phyloP scores from a whole-genome alignment of 768 basidiomycete species.

The Termitomyces sp. region DNA sequence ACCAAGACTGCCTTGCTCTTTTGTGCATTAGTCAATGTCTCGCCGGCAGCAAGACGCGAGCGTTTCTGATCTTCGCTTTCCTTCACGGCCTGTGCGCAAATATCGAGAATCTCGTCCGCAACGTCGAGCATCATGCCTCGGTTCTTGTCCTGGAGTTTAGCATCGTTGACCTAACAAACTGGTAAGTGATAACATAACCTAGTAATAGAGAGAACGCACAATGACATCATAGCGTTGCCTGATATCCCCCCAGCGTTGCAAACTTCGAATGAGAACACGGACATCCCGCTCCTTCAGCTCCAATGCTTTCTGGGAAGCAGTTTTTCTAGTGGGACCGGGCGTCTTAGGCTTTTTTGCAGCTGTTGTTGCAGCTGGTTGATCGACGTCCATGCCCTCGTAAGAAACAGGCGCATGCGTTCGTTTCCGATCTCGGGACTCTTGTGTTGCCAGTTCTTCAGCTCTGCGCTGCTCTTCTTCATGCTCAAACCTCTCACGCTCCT shows the following conservation, averaged over 20 bases:
- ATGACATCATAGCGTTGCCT: constrained; percentile 91
- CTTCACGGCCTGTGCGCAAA: constrained; percentile 78
- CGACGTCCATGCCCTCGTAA: constrained; percentile 92
- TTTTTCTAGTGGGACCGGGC: constrained; percentile 75
- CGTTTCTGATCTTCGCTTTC: constrained; percentile 82
- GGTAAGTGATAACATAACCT: background rate
- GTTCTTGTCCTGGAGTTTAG: constrained; percentile 93
- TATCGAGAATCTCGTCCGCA: constrained; percentile 86
- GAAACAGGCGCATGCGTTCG: constrained; percentile 82
- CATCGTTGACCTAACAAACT: constrained; percentile 65
- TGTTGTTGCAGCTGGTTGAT: constrained; percentile 57
- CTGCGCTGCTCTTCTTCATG: constrained; percentile 73
- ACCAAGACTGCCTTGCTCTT: constrained; percentile 97
- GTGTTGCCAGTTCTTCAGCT: constrained; percentile 63
- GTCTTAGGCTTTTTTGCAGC: constrained; percentile 71
- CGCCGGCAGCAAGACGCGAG: constrained; percentile 69
- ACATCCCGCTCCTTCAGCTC: constrained; percentile 97
- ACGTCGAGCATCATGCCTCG: constrained; percentile 86
- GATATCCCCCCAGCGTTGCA: constrained; percentile 98
- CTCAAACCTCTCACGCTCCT: constrained; percentile 82
- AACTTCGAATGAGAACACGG: constrained; percentile 87
- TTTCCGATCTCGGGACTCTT: constrained; percentile 71
- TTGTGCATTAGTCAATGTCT: constrained; percentile 86
- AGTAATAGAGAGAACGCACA: constrained; percentile 40
- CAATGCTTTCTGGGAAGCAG: constrained; percentile 90